Percentiles rank a stretch among this genome's conserved stretches.
Evolutionary conservation across 139 green algal species (phyloP).

Genomic region (Desmodesmus armatus): DNA sequence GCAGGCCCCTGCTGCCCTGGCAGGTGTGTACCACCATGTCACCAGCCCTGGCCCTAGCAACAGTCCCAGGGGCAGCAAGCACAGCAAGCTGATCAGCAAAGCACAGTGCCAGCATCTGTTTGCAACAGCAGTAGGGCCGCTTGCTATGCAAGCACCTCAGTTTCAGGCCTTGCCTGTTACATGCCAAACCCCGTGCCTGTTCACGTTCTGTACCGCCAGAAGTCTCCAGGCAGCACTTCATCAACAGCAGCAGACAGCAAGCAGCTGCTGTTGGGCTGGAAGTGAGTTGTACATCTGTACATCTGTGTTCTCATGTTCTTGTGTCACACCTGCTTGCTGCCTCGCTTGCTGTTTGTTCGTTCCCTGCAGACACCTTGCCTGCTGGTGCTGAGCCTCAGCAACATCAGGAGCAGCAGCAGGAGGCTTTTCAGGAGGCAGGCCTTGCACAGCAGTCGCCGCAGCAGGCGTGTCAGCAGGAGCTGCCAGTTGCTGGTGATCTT

Average conservation of each 20-base stretch:
- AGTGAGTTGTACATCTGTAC: background rate
- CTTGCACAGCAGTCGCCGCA: background rate
- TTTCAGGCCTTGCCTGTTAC: too few relatives aligned
- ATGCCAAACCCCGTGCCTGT: too few relatives aligned
- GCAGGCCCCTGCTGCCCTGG: background rate
- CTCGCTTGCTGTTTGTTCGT: background rate
- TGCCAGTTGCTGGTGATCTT: background rate
- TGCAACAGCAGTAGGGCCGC: too few relatives aligned
- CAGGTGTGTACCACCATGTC: background rate
- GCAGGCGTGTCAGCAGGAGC: background rate
- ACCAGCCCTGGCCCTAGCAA: background rate
- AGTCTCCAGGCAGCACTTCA: background rate
- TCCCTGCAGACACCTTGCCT: background rate
- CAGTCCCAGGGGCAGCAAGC: background rate
- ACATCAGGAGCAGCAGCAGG: conserved; percentile 1
- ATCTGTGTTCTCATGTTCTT: background rate
- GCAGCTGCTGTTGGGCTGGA: background rate
- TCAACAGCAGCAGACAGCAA: background rate
- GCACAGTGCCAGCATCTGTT: too few relatives aligned
- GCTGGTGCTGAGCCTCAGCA: background rate
- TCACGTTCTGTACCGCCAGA: background rate
- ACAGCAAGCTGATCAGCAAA: background rate
- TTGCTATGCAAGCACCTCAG: too few relatives aligned
- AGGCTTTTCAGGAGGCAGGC: background rate
- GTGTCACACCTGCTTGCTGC: background rate